Evolutionary conservation across 345 rosid genomes (phyloP).

Genomic region (Sisymbrium irio): DNA sequence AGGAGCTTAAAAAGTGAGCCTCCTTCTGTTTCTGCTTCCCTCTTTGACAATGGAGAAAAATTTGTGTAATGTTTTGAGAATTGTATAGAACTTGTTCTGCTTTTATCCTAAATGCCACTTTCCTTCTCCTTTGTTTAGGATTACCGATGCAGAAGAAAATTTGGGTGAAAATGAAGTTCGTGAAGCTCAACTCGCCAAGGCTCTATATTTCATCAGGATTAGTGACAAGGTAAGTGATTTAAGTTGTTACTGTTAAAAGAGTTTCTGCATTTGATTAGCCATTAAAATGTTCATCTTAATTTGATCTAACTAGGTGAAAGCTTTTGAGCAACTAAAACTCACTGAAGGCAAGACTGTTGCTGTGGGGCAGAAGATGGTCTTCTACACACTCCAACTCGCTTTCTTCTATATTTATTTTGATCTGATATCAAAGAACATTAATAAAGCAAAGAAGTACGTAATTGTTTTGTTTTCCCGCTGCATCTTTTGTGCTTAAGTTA

Average conservation of each 20-base stretch:
- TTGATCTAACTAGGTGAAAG: conserved; percentile 55
- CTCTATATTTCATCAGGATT: conserved; percentile 75
- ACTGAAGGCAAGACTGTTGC: conserved; percentile 98
- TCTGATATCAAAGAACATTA: conserved; percentile 88
- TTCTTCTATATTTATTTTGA: conserved; percentile 95
- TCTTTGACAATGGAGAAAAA: too few species aligned
- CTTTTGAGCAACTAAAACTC: conserved; percentile 86
- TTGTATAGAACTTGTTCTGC: neutral
- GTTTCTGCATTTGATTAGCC: too few species aligned
- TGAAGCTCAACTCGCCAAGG: conserved; percentile 97
- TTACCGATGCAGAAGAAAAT: conserved; percentile 96
- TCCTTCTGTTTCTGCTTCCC: too few species aligned
- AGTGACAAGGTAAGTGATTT: conserved; percentile 65
- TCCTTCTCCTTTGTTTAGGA: conserved; percentile 43
- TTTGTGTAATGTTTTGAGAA: too few species aligned
- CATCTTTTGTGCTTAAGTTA: neutral
- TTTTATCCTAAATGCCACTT: neutral
- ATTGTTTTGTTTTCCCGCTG: conserved; percentile 1
- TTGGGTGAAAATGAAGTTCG: conserved; percentile 98
- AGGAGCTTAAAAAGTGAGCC: too few species aligned
- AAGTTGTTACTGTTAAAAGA: too few species aligned
- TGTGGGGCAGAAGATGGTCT: conserved; percentile 97
- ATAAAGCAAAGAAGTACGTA: conserved; percentile 94
- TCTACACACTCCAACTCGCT: conserved; percentile 78
- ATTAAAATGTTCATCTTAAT: too few species aligned